Percentiles rank a stretch among this genome's conserved stretches.
Conservation (phyloP, 805 yeast genomes). For the Brettanomyces nanus region DNA sequence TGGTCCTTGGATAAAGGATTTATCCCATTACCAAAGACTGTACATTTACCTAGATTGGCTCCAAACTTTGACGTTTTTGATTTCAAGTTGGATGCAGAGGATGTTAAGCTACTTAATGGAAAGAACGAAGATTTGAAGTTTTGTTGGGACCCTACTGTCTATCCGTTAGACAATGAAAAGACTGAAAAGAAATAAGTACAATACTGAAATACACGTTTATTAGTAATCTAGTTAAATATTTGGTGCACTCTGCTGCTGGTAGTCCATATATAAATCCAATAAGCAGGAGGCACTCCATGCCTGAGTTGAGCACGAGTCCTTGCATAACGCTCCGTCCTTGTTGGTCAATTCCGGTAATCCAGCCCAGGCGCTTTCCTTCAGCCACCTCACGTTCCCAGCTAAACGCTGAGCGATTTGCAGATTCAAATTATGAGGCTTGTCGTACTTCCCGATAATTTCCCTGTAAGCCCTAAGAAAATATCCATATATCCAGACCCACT, state of each 20-base stretch:
- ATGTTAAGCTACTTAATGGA: conserved; percentile 28
- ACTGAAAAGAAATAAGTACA: too few relatives aligned
- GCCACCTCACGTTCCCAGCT: conserved; percentile 59
- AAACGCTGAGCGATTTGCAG: conserved; percentile 56
- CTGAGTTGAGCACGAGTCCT: conserved; percentile 90
- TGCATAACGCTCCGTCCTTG: conserved; percentile 73
- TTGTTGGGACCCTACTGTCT: conserved; percentile 19
- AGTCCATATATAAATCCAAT: conserved; percentile 68
- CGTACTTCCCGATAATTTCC: conserved; percentile 36
- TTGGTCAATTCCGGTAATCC: conserved; percentile 91
- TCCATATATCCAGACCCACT: conserved; percentile 94
- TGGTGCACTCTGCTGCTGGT: too few relatives aligned
- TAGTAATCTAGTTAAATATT: too few relatives aligned
- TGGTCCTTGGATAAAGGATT: conserved; percentile 65
- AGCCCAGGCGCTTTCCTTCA: conserved; percentile 77
- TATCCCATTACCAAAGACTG: conserved; percentile 32
- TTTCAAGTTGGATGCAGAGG: conserved; percentile 31
- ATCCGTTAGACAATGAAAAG: conserved; percentile 15
- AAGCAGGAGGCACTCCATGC: conserved; percentile 94
- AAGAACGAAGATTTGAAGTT: conserved; percentile 18
- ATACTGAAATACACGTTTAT: too few relatives aligned
- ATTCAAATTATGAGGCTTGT: conserved; percentile 16
- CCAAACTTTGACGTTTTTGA: conserved; percentile 35
- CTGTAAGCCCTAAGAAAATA: conserved; percentile 76
- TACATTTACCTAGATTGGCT: conserved; percentile 26